These are phyloP conservation scores for Penicillium sp. DNA, from an alignment of 2,329 filamentous ascomycete species.

Conservation along the genomic window DNA sequence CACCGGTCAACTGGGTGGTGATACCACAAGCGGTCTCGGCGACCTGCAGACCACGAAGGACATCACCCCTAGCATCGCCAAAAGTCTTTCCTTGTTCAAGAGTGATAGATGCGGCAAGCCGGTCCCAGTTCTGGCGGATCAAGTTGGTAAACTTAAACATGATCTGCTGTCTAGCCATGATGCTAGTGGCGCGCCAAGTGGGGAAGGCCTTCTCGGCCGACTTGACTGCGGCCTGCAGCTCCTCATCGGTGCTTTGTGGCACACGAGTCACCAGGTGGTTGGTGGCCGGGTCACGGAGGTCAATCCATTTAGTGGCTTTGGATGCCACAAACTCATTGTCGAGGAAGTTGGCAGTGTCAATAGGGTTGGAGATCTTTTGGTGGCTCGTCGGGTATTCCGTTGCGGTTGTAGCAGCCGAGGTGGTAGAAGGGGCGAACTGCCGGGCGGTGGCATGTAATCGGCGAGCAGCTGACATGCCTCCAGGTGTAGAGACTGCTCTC, in stretches of 20 bases:
- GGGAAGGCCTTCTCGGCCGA: slow-evolving; percentile 62
- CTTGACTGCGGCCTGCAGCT: slow-evolving; percentile 58
- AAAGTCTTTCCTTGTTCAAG: slow-evolving; percentile 66
- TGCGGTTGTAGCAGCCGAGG: slow-evolving; percentile 47
- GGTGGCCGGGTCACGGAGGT: slow-evolving; percentile 61
- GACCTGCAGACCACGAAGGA: slow-evolving; percentile 62
- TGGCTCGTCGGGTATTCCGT: slow-evolving; percentile 55
- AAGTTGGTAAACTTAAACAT: slow-evolving; percentile 63
- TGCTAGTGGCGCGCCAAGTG: slow-evolving; percentile 56
- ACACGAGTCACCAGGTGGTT: slow-evolving; percentile 64
- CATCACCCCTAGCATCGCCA: slow-evolving; percentile 62
- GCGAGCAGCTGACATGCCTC: slow-evolving; percentile 26
- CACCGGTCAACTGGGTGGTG: slow-evolving; percentile 60
- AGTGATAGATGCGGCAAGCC: slow-evolving; percentile 61
- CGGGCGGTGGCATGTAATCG: slow-evolving; percentile 52
- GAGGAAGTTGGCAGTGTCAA: slow-evolving; percentile 60
- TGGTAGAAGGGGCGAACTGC: slow-evolving; percentile 49
- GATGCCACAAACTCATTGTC: slow-evolving; percentile 60
- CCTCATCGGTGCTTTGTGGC: slow-evolving; percentile 61
- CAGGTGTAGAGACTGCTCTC: slow-evolving; percentile 15
- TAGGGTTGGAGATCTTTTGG: slow-evolving; percentile 51
- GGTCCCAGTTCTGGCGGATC: slow-evolving; percentile 62
- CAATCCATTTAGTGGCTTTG: slow-evolving; percentile 58
- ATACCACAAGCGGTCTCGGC: slow-evolving; percentile 65
- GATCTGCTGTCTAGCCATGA: slow-evolving; percentile 59